Base-by-base conservation (phyloP, 2,329 filamentous ascomycete genomes). In the Colletotrichum paranaense region DNA sequence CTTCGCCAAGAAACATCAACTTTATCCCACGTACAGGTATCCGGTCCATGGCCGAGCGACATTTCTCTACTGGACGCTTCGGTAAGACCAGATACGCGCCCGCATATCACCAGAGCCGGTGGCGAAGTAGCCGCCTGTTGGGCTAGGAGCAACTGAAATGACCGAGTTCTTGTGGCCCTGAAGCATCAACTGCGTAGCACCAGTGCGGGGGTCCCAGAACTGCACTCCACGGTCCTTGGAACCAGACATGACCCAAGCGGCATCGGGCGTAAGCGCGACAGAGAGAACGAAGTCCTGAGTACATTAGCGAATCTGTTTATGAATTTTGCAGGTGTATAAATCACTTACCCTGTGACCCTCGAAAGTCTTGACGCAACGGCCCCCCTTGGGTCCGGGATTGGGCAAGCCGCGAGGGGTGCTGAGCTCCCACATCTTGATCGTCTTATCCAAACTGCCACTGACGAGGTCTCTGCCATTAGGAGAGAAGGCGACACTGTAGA, bases 121-220 rank as follows among this genome's bases (percentile, higher is more conserved):
- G 53, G 97, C 97, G 81, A 99, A 99, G 81, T 95, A 92, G 76
- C 92, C 91, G 72, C 95, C 95, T 46, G 90, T 92, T 19, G 97
- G 97, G 83, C 95, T 97, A 26, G 97, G 97, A 1, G 97, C 96
- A 65, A 99, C 97, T 3, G 95, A 98, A 79, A 98, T 98, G 78
- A 99, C 97, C 12, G 95, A 98, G 85, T 98, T 98, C 89, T 98
- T 98, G 83, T 99, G 97, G 30, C 97, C 97, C 84, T 98, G 97
- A 75, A 99, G 90, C 97, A 98, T 98, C 82, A 99, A 93, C 85
- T 98, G 96, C 1, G 96, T 97, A 77, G 94, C 93, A 46, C 96
- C 97, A 24, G 95, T 98, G 78, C 93, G 90, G 24, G 97, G 96
- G 80, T 99, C 96, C 97, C 97, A 99, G 88, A 99, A 98, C 81